Evolutionary conservation across 208 protist genomes (phyloP).

Genomic region (Entamoeba dispar): DNA sequence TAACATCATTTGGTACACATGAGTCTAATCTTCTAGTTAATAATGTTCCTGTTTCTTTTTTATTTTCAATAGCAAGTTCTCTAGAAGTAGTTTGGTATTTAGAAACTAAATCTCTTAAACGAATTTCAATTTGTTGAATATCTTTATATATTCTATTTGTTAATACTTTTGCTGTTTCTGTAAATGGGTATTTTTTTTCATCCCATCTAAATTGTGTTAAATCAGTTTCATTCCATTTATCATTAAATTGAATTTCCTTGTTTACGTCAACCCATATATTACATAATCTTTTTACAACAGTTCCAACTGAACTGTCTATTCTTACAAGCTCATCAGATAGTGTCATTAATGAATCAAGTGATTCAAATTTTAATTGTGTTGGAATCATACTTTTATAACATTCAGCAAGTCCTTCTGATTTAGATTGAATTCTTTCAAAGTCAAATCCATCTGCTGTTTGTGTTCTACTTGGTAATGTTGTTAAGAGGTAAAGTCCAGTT

Average conservation of each 20-base stretch:
- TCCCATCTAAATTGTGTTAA: neutral
- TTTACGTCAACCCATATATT: neutral
- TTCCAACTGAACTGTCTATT: neutral
- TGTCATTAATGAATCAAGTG: neutral
- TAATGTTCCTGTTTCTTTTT: neutral
- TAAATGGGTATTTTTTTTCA: neutral
- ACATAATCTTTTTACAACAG: neutral
- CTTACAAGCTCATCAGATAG: neutral
- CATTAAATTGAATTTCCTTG: neutral
- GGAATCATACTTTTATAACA: neutral
- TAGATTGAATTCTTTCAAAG: neutral
- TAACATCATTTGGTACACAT: neutral
- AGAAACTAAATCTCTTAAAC: neutral
- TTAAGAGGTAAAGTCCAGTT: neutral
- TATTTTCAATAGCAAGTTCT: neutral
- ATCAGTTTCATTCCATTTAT: neutral
- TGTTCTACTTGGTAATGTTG: neutral
- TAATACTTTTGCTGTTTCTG: neutral
- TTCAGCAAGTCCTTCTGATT: neutral
- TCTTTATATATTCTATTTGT: neutral
- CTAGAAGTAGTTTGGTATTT: neutral
- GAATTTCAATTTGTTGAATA: neutral
- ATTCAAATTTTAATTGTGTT: neutral
- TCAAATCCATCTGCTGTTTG: neutral
- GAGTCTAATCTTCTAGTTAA: neutral